A percentile compares a stretch with the other conserved stretches of the same genome.
Evolutionary conservation across 2,329 filamentous ascomycete genomes (phyloP).

Genomic region (Alternaria hordeiaustralica): DNA sequence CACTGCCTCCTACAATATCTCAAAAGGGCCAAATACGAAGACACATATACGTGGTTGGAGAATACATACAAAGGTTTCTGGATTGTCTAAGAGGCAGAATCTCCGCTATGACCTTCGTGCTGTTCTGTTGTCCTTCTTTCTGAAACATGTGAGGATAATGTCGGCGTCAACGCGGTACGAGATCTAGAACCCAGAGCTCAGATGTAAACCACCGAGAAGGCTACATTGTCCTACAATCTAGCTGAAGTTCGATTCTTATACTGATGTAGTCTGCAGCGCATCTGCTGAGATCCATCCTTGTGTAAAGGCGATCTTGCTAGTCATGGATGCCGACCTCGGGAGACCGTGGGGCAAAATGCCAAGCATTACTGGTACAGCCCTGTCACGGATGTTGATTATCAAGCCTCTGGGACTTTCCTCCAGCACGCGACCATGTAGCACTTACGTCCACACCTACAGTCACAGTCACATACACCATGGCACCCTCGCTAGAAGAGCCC

Average conservation of each 20-base stretch:
- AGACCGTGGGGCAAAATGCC: constrained; percentile 34
- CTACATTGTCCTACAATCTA: neutral
- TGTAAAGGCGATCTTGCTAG: neutral
- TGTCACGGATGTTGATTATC: constrained; percentile 40
- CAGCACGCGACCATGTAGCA: constrained; percentile 29
- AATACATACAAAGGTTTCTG: neutral
- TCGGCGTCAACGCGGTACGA: neutral
- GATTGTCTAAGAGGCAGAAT: neutral
- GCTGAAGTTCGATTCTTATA: neutral
- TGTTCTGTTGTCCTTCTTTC: neutral
- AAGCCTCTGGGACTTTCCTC: constrained; percentile 33
- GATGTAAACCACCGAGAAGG: neutral
- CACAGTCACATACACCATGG: constrained; percentile 61
- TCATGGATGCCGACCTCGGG: constrained; percentile 28
- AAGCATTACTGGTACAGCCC: constrained; percentile 26
- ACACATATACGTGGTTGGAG: neutral
- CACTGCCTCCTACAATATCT: neutral
- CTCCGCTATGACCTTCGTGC: neutral
- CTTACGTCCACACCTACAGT: constrained; percentile 9
- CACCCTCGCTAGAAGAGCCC: constrained; percentile 79
- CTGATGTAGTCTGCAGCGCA: neutral
- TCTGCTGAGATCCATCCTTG: neutral
- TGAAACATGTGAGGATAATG: neutral
- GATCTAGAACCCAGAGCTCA: neutral
- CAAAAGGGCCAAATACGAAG: neutral